These are phyloP conservation scores for Trypanosoma cruzi DNA, from an alignment of 208 protist genomes.

Conservation along the genomic window DNA sequence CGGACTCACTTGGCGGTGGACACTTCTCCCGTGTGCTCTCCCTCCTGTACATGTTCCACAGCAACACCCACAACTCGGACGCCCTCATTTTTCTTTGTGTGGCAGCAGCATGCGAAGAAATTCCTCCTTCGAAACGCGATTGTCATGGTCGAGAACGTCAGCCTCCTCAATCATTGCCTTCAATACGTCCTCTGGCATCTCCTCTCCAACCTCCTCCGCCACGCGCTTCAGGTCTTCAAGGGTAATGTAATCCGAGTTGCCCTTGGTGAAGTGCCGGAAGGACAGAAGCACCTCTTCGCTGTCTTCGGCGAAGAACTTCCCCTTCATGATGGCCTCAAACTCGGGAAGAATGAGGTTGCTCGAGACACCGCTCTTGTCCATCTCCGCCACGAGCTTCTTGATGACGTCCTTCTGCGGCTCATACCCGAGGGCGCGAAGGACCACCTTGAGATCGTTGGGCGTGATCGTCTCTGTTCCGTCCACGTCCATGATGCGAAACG, in stretches of 20 bases:
- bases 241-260: constrained; percentile 94
- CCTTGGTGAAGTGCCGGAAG: constrained; percentile 95
- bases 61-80: background rate
- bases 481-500: constrained; percentile 96
- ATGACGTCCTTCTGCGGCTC: constrained; percentile 95
- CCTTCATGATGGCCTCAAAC: constrained; percentile 92
- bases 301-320: constrained; percentile 90
- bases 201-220: constrained; percentile 94
- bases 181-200: constrained; percentile 96
- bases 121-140: constrained; percentile 93
- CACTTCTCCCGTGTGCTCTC: background rate
- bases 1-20: background rate
- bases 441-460: constrained; percentile 94
- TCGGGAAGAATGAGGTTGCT: constrained; percentile 91
- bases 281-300: constrained; percentile 93
- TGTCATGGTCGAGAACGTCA: constrained; percentile 94
- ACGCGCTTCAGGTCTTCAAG: constrained; percentile 97
- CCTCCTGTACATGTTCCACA: background rate
- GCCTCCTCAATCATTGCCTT: constrained; percentile 96
- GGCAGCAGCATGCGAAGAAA: constrained; percentile 94
- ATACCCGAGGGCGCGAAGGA: constrained; percentile 94
- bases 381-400: constrained; percentile 90
- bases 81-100: constrained; percentile 23
- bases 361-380: constrained; percentile 91
- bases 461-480: constrained; percentile 94